Percentiles rank a stretch among this genome's conserved stretches.
These are phyloP conservation scores for Globisporangium recalcitrans DNA, from an alignment of 352 stramenopile species.

Conservation along the genomic window DNA sequence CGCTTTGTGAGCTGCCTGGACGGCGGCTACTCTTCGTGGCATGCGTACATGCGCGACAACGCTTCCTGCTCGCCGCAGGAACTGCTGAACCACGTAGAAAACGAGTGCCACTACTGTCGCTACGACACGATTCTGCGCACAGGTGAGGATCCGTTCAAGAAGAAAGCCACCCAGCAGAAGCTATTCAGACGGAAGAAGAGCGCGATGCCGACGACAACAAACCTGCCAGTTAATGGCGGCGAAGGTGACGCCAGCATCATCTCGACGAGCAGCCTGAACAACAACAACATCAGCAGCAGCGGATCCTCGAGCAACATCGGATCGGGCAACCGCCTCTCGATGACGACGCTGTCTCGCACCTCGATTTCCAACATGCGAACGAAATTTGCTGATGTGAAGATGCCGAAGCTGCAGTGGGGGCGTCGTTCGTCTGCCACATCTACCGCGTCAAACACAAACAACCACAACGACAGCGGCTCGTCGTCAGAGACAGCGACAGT, in stretches of 20 bases:
- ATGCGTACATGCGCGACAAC: conserved; percentile 78
- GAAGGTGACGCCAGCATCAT: conserved; percentile 66
- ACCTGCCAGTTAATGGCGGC: conserved; percentile 65
- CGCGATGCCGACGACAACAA: conserved; percentile 63
- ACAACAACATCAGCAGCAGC: conserved; percentile 22
- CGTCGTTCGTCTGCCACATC: conserved; percentile 33
- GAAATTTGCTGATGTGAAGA: conserved; percentile 62
- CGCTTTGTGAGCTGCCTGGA: conserved; percentile 77
- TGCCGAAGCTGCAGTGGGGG: conserved; percentile 57
- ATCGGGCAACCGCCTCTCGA: conserved; percentile 28
- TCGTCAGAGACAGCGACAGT: conserved; percentile 58
- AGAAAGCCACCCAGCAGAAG: conserved; percentile 33
- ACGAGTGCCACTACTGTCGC: conserved; percentile 72
- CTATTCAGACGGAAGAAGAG: conserved; percentile 51
- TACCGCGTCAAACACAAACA: conserved; percentile 20
- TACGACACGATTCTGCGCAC: conserved; percentile 72
- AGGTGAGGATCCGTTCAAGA: conserved; percentile 58
- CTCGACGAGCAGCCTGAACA: conserved; percentile 45
- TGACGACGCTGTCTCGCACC: conserved; percentile 39
- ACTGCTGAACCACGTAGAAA: conserved; percentile 58
- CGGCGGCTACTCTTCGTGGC: conserved; percentile 75
- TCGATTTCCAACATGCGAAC: conserved; percentile 50
- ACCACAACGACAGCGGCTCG: conserved; percentile 51
- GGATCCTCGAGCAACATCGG: conserved; percentile 17
- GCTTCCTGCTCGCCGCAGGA: conserved; percentile 50